Evolutionary conservation across 108 stramenopile genomes (phyloP).

Genomic region (Cyclostephanos tholiformis): DNA sequence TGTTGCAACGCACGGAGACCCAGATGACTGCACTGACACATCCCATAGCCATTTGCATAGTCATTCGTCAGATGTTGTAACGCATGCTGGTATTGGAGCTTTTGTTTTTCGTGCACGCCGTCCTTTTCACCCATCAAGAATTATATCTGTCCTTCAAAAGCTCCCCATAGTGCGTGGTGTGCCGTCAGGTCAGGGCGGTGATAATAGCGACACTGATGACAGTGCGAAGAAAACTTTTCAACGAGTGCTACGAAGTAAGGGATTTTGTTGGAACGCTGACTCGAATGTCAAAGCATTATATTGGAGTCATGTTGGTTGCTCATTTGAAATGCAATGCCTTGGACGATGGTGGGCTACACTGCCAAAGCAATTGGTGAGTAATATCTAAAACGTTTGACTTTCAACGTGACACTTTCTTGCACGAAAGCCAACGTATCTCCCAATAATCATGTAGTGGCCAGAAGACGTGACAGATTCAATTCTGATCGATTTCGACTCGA

Average conservation of each 20-base stretch:
- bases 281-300: conserved; percentile 80
- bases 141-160: conserved; percentile 56
- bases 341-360: conserved; percentile 92
- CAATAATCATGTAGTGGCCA: conserved; percentile 64
- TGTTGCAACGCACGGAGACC: conserved; percentile 41
- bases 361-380: conserved; percentile 45
- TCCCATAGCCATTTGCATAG: conserved; percentile 41
- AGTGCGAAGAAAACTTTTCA: conserved; percentile 40
- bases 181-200: conserved; percentile 31
- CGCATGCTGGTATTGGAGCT: conserved; percentile 82
- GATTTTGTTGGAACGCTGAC: conserved; percentile 89
- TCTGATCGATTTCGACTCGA: conserved; percentile 71
- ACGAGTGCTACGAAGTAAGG: conserved; percentile 84
- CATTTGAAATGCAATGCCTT: conserved; percentile 83
- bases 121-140: conserved; percentile 90
- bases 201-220: conserved; percentile 9
- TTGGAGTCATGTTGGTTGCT: conserved; percentile 82
- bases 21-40: conserved; percentile 36
- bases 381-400: neutral
- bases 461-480: conserved; percentile 62
- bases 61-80: conserved; percentile 24
- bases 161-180: conserved; percentile 62
- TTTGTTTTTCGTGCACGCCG: conserved; percentile 89
- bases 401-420: neutral
- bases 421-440: neutral